phyloP scores from a whole-genome alignment of 2,329 filamentous ascomycete species.

The Zelopaecilomyces penicillatus region DNA sequence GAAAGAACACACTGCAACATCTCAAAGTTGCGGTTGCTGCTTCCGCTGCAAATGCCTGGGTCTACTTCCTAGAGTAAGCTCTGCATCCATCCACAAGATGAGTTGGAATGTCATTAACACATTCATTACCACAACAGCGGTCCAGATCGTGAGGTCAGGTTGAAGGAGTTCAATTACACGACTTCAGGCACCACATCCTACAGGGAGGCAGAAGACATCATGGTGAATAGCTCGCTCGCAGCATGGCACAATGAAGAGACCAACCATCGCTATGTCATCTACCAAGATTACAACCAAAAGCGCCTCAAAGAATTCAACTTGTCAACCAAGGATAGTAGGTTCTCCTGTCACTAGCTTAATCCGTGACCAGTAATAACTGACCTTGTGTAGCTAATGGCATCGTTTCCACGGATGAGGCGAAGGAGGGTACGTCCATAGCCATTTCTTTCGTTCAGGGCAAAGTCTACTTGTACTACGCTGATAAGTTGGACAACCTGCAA shows the following conservation, averaged over 20 bases:
- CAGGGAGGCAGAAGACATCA: neutral
- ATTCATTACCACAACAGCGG: neutral
- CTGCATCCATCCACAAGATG: neutral
- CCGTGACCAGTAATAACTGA: neutral
- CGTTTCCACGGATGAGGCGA: neutral
- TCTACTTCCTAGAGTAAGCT: constrained; percentile 1
- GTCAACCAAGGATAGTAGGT: neutral
- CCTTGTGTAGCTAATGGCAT: neutral
- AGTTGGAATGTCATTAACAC: neutral
- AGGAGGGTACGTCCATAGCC: neutral
- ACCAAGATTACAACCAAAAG: neutral
- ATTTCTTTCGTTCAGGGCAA: neutral
- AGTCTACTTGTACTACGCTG: neutral
- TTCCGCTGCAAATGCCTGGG: neutral
- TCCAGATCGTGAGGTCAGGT: neutral
- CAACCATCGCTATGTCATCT: neutral
- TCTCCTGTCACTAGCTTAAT: neutral
- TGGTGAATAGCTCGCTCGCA: neutral
- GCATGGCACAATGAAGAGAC: neutral
- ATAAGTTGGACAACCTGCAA: neutral
- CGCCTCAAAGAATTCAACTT: constrained; percentile 1
- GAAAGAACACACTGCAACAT: neutral
- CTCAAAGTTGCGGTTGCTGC: neutral
- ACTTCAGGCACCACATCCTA: neutral
- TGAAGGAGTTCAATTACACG: neutral